Percentiles rank a stretch among this genome's conserved stretches.
These are phyloP conservation scores for Talaromyces piceae DNA, from an alignment of 2,329 filamentous ascomycete species.

Conservation along the genomic window DNA sequence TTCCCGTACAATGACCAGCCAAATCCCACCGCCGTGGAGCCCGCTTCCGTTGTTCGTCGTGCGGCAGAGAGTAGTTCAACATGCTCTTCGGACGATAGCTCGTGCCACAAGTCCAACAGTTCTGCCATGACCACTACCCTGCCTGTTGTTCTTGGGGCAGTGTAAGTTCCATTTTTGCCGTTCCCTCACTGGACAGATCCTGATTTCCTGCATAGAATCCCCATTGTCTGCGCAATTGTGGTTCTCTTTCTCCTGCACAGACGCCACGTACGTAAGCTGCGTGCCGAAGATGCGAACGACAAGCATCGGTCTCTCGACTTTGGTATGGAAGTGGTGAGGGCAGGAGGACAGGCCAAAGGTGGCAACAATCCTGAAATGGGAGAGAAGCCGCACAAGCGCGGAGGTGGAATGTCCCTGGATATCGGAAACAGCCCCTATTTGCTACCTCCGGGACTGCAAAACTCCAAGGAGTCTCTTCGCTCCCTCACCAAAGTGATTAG, in stretches of 20 bases:
- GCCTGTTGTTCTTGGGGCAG: constrained; percentile 61
- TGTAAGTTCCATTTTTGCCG: constrained; percentile 48
- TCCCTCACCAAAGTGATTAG: constrained; percentile 72
- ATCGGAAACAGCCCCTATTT: constrained; percentile 73
- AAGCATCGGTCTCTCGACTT: constrained; percentile 91
- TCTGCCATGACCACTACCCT: constrained; percentile 50
- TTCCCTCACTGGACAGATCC: constrained; percentile 3
- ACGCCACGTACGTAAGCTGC: constrained; percentile 63
- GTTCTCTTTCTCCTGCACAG: constrained; percentile 73
- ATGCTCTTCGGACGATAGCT: constrained; percentile 16
- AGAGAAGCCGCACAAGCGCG: constrained; percentile 48
- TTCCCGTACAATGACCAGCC: constrained; percentile 19
- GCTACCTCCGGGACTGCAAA: constrained; percentile 72
- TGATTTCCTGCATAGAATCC: constrained; percentile 56
- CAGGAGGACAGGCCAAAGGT: constrained; percentile 31
- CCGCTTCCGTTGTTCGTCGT: constrained; percentile 19
- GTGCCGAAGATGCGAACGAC: constrained; percentile 72
- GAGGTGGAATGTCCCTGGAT: constrained; percentile 52
- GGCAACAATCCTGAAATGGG: constrained; percentile 47
- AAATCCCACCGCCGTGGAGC: constrained; percentile 15
- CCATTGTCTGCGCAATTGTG: constrained; percentile 58
- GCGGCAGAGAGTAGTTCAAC: constrained; percentile 15
- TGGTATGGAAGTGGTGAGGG: constrained; percentile 57
- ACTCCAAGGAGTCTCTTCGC: constrained; percentile 77
- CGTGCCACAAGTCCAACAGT: constrained; percentile 55